phyloP scores from a whole-genome alignment of 805 yeast species.

The Tetrapisispora iriomotensis region DNA sequence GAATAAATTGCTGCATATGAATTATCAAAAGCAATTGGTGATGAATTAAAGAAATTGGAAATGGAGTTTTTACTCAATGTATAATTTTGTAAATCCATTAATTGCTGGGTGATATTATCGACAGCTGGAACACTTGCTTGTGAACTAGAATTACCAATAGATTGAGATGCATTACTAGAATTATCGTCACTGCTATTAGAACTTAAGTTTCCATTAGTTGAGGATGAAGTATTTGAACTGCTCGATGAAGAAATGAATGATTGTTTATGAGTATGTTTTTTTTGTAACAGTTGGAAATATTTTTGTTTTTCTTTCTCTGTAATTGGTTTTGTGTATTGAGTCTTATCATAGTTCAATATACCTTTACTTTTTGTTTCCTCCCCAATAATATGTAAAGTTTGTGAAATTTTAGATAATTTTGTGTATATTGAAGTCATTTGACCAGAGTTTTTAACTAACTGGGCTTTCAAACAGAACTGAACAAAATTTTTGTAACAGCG shows the following conservation, averaged over 20 bases:
- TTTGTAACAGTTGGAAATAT: constrained; percentile 5
- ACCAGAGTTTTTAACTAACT: constrained; percentile 22
- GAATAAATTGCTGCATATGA: constrained; percentile 59
- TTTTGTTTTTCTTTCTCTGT: constrained; percentile 17
- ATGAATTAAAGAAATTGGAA: constrained; percentile 25
- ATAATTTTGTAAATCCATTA: constrained; percentile 20
- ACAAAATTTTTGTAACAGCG: constrained; percentile 41
- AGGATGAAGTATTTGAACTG: background rate
- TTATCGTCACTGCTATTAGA: background rate
- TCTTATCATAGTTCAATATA: constrained; percentile 20
- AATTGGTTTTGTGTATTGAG: constrained; percentile 19
- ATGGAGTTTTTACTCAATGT: constrained; percentile 19
- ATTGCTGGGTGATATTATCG: constrained; percentile 7
- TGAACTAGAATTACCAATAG: background rate
- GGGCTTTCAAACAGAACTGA: constrained; percentile 33
- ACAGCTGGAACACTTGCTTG: constrained; percentile 10
- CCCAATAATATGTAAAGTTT: constrained; percentile 27
- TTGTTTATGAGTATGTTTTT: background rate
- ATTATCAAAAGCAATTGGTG: constrained; percentile 31
- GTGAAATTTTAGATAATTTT: constrained; percentile 26
- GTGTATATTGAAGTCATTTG: constrained; percentile 18
- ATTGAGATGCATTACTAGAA: background rate
- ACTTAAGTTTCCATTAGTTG: background rate
- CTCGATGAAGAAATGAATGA: background rate
- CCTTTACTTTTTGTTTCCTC: constrained; percentile 30